phyloP scores from a whole-genome alignment of 371 early-diverging fungal genomes.

The Paraphysoderma sedebokerense region DNA sequence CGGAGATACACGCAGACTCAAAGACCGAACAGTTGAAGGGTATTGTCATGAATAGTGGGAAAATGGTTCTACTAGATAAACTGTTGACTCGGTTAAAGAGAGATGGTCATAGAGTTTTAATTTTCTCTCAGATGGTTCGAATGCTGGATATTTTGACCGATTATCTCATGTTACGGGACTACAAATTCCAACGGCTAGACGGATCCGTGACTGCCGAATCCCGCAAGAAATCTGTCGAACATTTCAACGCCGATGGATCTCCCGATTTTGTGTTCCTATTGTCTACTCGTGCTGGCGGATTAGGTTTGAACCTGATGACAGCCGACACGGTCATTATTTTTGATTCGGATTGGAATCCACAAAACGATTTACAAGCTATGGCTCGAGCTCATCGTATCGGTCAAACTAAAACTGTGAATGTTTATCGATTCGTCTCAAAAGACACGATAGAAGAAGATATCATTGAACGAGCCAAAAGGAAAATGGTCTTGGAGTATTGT shows the following conservation, averaged over 20 bases:
- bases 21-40: constrained; percentile 59
- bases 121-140: constrained; percentile 90
- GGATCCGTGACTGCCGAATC: constrained; percentile 84
- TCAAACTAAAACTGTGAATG: constrained; percentile 94
- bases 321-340: constrained; percentile 99
- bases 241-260: constrained; percentile 92
- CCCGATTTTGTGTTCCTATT: constrained; percentile 94
- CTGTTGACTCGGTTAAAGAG: constrained; percentile 63
- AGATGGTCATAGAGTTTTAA: constrained; percentile 83
- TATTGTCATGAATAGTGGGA: constrained; percentile 75
- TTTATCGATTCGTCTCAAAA: constrained; percentile 95
- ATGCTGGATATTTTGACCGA: constrained; percentile 90
- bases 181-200: constrained; percentile 89
- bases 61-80: constrained; percentile 89
- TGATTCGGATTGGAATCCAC: constrained; percentile 99
- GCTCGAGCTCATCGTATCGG: constrained; percentile 99
- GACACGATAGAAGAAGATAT: constrained; percentile 98
- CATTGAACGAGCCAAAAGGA: constrained; percentile 91
- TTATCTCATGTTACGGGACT: constrained; percentile 65
- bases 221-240: constrained; percentile 92
- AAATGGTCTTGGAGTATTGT: constrained; percentile 95
- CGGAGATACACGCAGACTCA: constrained; percentile 60
- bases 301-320: constrained; percentile 96
- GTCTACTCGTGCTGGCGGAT: constrained; percentile 97
- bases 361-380: constrained; percentile 99